These are phyloP conservation scores for Suillus occidentalis DNA, from an alignment of 768 basidiomycete genomes.

Conservation along the genomic window DNA sequence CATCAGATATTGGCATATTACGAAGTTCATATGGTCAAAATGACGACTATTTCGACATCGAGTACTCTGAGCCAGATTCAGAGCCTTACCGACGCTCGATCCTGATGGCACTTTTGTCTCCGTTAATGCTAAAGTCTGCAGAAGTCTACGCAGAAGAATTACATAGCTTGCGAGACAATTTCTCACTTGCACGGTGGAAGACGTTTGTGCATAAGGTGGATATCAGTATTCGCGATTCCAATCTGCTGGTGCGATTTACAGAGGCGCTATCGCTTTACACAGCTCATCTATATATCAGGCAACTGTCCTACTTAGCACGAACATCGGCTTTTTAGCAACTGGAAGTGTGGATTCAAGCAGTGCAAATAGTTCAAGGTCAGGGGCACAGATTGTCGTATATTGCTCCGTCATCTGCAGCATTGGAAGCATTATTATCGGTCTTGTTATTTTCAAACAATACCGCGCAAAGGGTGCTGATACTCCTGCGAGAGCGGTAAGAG, in stretches of 20 bases:
- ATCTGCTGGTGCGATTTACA: conserved; percentile 22
- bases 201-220: conserved; percentile 32
- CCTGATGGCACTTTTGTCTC: conserved; percentile 21
- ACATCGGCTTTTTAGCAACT: conserved; percentile 26
- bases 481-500: conserved; percentile 27
- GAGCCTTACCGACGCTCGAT: conserved; percentile 21
- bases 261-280: neutral
- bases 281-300: conserved; percentile 18
- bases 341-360: conserved; percentile 5
- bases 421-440: conserved; percentile 31
- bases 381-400: conserved; percentile 27
- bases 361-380: conserved; percentile 13
- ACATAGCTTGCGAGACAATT: conserved; percentile 27
- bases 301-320: conserved; percentile 28
- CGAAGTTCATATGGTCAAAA: conserved; percentile 31
- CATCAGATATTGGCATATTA: conserved; percentile 27
- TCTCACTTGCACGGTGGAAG: conserved; percentile 27
- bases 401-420: conserved; percentile 28
- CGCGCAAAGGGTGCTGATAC: conserved; percentile 33
- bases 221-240: conserved; percentile 32
- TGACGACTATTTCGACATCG: conserved; percentile 34
- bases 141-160: conserved; percentile 30
- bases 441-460: conserved; percentile 33
- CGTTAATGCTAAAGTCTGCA: conserved; percentile 26
- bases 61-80: conserved; percentile 13